Base-by-base conservation (phyloP, 495 filamentous ascomycete species). In the Glarea lozoyensis region DNA sequence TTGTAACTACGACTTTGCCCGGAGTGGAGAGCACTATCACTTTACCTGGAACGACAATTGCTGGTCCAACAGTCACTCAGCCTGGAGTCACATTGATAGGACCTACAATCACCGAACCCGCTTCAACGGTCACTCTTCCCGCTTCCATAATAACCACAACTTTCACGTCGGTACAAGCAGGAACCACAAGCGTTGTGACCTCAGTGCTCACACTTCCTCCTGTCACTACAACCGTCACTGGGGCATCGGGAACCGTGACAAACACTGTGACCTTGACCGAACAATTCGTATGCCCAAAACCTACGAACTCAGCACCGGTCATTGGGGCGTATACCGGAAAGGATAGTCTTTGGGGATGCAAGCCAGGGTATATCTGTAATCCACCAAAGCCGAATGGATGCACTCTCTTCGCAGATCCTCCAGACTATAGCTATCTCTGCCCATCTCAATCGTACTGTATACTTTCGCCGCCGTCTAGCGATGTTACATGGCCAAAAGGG, bases 281-380 rank as follows among this genome's bases (percentile, higher is more conserved):
- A 19, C 56, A 54, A 15, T 20, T 46, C 11, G 36, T 50, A n/a
- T 55, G 54, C 20, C 45, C 52, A 31, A 49, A 43, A 40, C 62
- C 46, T 21, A 51, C 52, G 12, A 46, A 49, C 19, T 20, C 30
- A 45, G 31, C 31, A 50, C 7, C 50, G 48, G 48, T 48, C 10
- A 43, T 29, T 18, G 48, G 48, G 18, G 48, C 52, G 47, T 48
- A 38, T 29, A 49, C 54, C 2, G 48, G 50, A 15, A 7, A 21
- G 10, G 36, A 32, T 62, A 31, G 68, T 58, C 18, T 62, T 60
- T 80, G 68, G 68, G 82, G 82, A 23, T 86, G 82, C 47, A 40
- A 58, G 7, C 76, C 82, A 9, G 81, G 82, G 1, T 76, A 47
- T 11, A 59, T 86, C 16, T 87, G 82, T 58, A 59, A 58, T 30